Conservation (phyloP, 2,329 filamentous ascomycete genomes). For the Parastagonospora avenae region DNA sequence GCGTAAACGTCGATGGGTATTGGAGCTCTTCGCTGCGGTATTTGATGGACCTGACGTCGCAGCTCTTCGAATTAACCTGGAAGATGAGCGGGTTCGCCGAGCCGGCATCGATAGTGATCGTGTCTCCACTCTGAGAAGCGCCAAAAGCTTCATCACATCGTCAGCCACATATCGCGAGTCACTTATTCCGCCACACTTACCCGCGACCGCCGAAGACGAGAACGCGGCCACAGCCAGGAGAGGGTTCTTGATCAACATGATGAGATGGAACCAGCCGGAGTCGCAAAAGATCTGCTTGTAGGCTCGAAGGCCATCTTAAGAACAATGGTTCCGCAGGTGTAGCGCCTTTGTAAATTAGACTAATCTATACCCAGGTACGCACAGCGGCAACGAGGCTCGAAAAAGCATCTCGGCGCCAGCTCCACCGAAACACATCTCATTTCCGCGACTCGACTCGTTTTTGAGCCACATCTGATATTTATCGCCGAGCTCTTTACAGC, state of each 20-base stretch:
- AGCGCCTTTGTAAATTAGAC: not conserved
- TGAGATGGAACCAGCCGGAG: conserved; percentile 6
- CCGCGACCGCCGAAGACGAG: conserved; percentile 32
- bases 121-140: conserved; percentile 35
- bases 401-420: conserved; percentile 20
- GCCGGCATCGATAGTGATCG: conserved; percentile 43
- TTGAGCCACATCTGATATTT: conserved; percentile 3
- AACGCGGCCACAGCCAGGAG: conserved; percentile 34
- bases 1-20: conserved; percentile 57
- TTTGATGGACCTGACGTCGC: conserved; percentile 68
- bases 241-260: conserved; percentile 33
- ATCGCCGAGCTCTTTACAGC: no score
- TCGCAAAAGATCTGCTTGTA: not conserved
- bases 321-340: not conserved
- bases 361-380: not conserved
- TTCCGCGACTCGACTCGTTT: conserved; percentile 13
- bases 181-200: conserved; percentile 1
- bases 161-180: not conserved
- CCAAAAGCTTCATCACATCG: conserved; percentile 35
- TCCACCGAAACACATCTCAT: conserved; percentile 25
- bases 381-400: conserved; percentile 3
- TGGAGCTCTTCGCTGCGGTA: conserved; percentile 66
- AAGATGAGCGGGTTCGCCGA: conserved; percentile 39
- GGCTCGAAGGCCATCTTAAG: not conserved
- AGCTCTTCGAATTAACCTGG: conserved; percentile 53